These are phyloP conservation scores for Kodamaea kaohsiungensis DNA, from an alignment of 805 yeast genomes.

Conservation along the genomic window DNA sequence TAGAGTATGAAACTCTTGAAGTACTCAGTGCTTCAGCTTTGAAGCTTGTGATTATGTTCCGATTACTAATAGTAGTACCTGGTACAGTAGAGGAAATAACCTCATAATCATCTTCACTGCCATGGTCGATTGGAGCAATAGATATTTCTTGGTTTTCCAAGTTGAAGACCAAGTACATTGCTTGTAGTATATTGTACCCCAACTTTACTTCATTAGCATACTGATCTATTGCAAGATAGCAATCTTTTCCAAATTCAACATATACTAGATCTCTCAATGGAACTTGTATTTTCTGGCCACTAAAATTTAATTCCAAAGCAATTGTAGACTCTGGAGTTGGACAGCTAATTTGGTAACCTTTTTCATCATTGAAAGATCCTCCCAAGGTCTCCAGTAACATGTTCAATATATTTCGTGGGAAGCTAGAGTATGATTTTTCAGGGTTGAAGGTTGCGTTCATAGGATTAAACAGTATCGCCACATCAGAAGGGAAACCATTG, in stretches of 20 bases:
- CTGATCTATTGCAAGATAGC: background rate
- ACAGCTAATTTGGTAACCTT: background rate
- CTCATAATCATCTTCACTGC: background rate
- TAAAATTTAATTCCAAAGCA: background rate
- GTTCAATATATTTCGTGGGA: background rate
- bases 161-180: background rate
- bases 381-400: background rate
- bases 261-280: background rate
- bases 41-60: background rate
- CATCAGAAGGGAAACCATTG: background rate
- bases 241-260: background rate
- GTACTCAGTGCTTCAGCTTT: background rate
- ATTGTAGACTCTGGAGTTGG: background rate
- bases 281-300: conserved; percentile 3
- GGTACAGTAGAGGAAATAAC: background rate
- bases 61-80: background rate
- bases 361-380: background rate
- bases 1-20: background rate
- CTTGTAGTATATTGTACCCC: background rate
- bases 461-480: background rate
- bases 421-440: background rate
- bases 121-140: background rate
- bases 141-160: background rate
- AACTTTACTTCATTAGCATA: background rate
- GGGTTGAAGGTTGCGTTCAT: background rate